Percentiles rank a stretch among this genome's conserved stretches.
phyloP scores from a whole-genome alignment of 2,329 filamentous ascomycete species.

The Beauveria brongniartii region DNA sequence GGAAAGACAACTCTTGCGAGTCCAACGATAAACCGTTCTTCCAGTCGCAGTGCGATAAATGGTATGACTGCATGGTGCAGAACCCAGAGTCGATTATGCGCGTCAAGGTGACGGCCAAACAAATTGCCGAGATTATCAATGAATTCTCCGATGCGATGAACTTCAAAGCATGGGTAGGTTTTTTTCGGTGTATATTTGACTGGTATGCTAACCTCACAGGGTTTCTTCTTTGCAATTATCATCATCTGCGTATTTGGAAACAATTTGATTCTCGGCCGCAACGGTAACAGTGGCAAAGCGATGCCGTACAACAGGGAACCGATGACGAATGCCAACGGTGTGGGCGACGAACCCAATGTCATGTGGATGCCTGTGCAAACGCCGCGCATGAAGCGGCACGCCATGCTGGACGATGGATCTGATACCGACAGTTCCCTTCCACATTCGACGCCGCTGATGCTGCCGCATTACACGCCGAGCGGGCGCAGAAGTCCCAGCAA shows the following conservation, averaged over 20 bases:
- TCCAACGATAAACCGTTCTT: constrained; percentile 62
- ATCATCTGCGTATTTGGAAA: constrained; percentile 41
- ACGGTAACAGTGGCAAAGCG: constrained; percentile 18
- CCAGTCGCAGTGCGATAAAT: constrained; percentile 63
- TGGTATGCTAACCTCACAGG: constrained; percentile 25
- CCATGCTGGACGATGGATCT: constrained; percentile 36
- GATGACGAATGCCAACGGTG: constrained; percentile 14
- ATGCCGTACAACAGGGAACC: constrained; percentile 19
- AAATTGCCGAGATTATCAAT: constrained; percentile 88
- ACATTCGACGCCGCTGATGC: constrained; percentile 31
- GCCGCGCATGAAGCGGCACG: constrained; percentile 34
- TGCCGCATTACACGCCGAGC: constrained; percentile 39
- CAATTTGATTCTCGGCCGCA: constrained; percentile 38
- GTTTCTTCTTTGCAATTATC: constrained; percentile 43
- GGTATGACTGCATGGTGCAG: constrained; percentile 81
- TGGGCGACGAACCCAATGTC: constrained; percentile 31
- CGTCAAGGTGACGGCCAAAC: constrained; percentile 74
- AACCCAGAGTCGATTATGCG: constrained; percentile 71
- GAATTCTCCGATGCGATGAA: constrained; percentile 86
- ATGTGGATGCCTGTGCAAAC: constrained; percentile 45
- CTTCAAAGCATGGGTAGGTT: constrained; percentile 60
- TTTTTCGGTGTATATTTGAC: neutral
- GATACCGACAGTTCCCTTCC: constrained; percentile 45
- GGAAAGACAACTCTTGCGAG: constrained; percentile 66
- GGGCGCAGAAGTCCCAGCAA: constrained; percentile 41